Evolutionary conservation across 306 rosid genomes (phyloP).

Genomic region (barrel medic (Medicago truncatula)): DNA sequence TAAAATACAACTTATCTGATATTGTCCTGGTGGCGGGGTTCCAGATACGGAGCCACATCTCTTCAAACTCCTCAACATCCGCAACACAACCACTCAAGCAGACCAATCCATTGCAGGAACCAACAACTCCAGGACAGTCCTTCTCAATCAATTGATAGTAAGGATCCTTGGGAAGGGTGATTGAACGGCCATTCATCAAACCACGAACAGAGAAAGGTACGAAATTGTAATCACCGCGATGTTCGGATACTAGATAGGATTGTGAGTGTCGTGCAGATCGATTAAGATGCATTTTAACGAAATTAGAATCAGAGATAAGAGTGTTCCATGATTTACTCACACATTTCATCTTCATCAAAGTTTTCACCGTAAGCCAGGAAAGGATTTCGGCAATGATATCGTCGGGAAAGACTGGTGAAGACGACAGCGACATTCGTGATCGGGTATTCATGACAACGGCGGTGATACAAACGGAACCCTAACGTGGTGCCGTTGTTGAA

Average conservation of each 20-base stretch:
- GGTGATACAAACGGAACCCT: too few species aligned
- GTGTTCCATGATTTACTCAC: background rate
- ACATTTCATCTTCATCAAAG: background rate
- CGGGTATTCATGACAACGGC: too few species aligned
- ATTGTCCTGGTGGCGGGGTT: background rate
- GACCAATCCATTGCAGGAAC: background rate
- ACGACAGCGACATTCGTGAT: background rate
- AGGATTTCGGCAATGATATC: background rate
- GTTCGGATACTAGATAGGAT: background rate
- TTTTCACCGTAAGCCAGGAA: background rate
- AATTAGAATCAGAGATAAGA: background rate
- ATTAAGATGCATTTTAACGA: background rate
- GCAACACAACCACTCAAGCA: background rate
- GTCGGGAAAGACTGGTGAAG: background rate
- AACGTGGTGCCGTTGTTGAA: too few species aligned
- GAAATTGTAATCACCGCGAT: background rate
- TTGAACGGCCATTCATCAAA: too few species aligned
- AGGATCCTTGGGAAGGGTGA: background rate
- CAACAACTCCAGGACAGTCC: background rate
- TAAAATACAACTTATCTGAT: background rate
- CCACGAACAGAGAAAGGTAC: background rate
- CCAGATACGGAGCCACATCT: background rate
- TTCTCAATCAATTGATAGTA: background rate
- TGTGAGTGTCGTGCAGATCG: background rate
- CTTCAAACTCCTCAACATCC: too few species aligned